A percentile compares a stretch with the other conserved stretches of the same genome.
These are phyloP conservation scores for Rhizomucor pusillus DNA, from an alignment of 371 early-diverging fungal genomes.

Conservation along the genomic window DNA sequence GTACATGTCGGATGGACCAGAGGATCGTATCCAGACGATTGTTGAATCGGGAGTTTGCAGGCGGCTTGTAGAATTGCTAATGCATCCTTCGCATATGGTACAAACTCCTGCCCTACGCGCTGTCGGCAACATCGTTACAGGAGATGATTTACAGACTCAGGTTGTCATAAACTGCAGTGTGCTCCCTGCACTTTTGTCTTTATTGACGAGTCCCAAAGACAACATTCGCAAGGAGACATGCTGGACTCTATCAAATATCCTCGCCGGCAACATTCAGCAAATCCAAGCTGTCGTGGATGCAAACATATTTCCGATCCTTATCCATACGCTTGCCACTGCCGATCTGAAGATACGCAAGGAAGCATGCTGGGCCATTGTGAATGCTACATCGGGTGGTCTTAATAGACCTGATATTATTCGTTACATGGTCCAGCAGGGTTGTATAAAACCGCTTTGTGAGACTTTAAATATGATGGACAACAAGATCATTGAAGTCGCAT, in stretches of 20 bases:
- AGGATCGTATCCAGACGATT: constrained; percentile 95
- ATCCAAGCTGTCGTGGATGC: constrained; percentile 95
- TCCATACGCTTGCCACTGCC: constrained; percentile 82
- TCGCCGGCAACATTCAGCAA: constrained; percentile 96
- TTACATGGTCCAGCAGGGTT: constrained; percentile 88
- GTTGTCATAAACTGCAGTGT: constrained; percentile 91
- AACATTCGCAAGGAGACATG: constrained; percentile 99
- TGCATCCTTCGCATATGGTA: constrained; percentile 82
- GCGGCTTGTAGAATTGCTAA: constrained; percentile 91
- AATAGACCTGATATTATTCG: constrained; percentile 86
- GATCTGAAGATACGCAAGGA: constrained; percentile 99
- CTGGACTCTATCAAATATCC: constrained; percentile 99
- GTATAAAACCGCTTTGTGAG: constrained; percentile 94
- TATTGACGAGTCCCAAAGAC: constrained; percentile 86
- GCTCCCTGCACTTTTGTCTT: constrained; percentile 74
- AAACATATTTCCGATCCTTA: constrained; percentile 92
- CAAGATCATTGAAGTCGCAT: constrained; percentile 92
- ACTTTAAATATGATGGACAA: constrained; percentile 88
- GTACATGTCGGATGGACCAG: constrained; percentile 96
- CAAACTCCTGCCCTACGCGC: constrained; percentile 98
- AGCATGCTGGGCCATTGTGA: constrained; percentile 99
- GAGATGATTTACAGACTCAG: constrained; percentile 98
- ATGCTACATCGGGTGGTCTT: constrained; percentile 95
- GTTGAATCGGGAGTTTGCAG: constrained; percentile 93
- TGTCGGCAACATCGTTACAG: constrained; percentile 99